phyloP scores from a whole-genome alignment of 2,329 filamentous ascomycete species.

The Aspergillus floridensis region DNA sequence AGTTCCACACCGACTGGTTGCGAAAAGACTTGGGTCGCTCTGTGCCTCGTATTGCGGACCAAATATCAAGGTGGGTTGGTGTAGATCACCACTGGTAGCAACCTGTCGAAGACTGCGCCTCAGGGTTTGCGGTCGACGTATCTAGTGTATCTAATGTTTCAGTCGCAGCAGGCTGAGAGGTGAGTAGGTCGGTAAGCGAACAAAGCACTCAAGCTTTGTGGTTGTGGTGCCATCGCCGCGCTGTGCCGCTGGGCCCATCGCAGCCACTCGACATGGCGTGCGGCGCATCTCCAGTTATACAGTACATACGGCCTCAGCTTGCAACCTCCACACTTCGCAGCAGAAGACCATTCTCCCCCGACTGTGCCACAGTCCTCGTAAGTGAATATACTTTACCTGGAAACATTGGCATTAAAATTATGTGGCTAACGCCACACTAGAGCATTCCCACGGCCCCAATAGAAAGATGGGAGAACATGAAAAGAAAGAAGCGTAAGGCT shows the following conservation, averaged over 20 bases:
- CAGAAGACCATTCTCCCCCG: no score
- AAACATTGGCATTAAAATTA: no score
- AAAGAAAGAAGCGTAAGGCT: background rate
- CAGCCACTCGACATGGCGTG: background rate
- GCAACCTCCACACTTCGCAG: no score
- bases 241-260: background rate
- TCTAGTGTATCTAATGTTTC: background rate
- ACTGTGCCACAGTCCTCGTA: no score
- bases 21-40: background rate
- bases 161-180: background rate
- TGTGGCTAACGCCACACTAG: no score
- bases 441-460: no score
- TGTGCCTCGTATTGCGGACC: background rate
- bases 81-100: background rate
- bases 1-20: background rate
- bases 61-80: background rate
- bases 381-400: no score
- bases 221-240: background rate
- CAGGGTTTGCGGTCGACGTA: background rate
- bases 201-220: no score
- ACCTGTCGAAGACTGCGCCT: background rate
- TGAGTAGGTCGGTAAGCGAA: no score
- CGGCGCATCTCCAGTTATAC: background rate
- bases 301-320: background rate
- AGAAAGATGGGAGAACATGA: background rate